Percentiles rank a stretch among this genome's conserved stretches.
These are phyloP conservation scores for Phytophthora cactorum DNA, from an alignment of 352 stramenopile genomes.

Conservation along the genomic window DNA sequence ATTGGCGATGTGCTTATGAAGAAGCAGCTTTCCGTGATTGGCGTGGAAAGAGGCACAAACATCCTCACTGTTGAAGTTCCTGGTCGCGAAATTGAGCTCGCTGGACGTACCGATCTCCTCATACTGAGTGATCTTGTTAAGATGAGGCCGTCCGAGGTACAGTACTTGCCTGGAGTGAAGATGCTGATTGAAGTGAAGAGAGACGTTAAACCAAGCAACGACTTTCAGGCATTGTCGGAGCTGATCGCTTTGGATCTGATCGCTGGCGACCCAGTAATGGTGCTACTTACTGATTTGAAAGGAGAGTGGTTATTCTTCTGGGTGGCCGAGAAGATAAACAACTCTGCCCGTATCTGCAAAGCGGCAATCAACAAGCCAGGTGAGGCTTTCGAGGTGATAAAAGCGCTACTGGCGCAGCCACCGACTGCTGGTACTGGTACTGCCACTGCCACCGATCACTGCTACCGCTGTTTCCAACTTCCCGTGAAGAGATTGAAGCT, in stretches of 20 bases:
- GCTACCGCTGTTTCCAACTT: conserved; percentile 35
- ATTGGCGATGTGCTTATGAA: conserved; percentile 42
- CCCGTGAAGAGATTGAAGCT: conserved; percentile 52
- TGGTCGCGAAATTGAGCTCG: conserved; percentile 40
- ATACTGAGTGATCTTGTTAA: conserved; percentile 36
- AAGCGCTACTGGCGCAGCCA: conserved; percentile 37
- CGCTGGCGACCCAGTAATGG: conserved; percentile 41
- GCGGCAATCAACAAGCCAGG: conserved; percentile 25
- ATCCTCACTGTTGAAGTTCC: conserved; percentile 40
- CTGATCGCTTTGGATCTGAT: conserved; percentile 60
- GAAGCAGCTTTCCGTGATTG: conserved; percentile 46
- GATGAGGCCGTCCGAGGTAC: neutral
- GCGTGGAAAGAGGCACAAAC: conserved; percentile 32
- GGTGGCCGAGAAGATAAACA: conserved; percentile 37
- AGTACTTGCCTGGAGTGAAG: conserved; percentile 13
- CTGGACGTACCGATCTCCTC: conserved; percentile 47
- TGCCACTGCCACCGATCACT: conserved; percentile 15
- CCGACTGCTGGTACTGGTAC: conserved; percentile 24
- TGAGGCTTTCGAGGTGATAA: conserved; percentile 42
- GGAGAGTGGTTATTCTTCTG: conserved; percentile 49
- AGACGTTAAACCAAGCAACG: conserved; percentile 23
- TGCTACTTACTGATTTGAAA: conserved; percentile 49
- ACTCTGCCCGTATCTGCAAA: conserved; percentile 22
- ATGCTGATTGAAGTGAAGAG: conserved; percentile 57
- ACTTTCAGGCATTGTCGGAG: conserved; percentile 45